Percentiles rank a stretch among this genome's conserved stretches.
These are phyloP conservation scores for Paraphaeosphaeria minitans DNA, from an alignment of 2,329 filamentous ascomycete species.

Conservation along the genomic window DNA sequence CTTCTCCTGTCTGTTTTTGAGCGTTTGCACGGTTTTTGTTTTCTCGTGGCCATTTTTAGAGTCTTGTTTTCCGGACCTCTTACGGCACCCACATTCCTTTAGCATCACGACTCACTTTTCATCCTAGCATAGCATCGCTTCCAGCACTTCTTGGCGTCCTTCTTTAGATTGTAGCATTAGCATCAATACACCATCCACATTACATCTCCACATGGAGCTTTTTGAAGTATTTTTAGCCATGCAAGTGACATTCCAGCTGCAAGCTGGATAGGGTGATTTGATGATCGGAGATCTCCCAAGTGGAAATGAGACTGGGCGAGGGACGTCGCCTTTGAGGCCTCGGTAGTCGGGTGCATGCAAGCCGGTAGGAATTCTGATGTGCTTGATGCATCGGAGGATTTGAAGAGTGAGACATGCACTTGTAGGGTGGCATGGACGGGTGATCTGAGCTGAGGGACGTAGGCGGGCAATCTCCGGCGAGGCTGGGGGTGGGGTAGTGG, in stretches of 20 bases:
- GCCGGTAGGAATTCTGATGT: not conserved
- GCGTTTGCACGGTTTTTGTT: not conserved
- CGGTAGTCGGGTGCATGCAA: not conserved
- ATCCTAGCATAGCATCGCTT: not conserved
- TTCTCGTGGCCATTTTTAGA: not conserved
- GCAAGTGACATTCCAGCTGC: not conserved
- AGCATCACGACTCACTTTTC: conserved; percentile 2
- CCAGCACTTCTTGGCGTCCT: conserved; percentile 5
- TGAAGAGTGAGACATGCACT: not conserved
- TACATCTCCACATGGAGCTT: not conserved
- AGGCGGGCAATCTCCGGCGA: conserved; percentile 8
- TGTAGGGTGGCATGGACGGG: not conserved
- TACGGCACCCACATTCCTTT: not conserved
- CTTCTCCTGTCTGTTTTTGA: not conserved
- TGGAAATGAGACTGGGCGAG: not conserved
- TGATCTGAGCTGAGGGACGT: conserved; percentile 2
- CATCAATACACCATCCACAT: conserved; percentile 4
- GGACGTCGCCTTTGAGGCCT: not conserved
- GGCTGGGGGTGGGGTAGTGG: conserved; percentile 1
- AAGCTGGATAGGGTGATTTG: not conserved
- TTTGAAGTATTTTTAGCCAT: conserved; percentile 1
- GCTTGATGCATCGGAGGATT: conserved; percentile 4
- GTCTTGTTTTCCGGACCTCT: conserved; percentile 9
- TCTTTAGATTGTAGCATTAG: not conserved
- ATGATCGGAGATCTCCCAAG: not conserved